Percentiles rank a stretch among this genome's conserved stretches.
Conservation (phyloP, 768 basidiomycete genomes). For the Boletus vermiculosoides region DNA sequence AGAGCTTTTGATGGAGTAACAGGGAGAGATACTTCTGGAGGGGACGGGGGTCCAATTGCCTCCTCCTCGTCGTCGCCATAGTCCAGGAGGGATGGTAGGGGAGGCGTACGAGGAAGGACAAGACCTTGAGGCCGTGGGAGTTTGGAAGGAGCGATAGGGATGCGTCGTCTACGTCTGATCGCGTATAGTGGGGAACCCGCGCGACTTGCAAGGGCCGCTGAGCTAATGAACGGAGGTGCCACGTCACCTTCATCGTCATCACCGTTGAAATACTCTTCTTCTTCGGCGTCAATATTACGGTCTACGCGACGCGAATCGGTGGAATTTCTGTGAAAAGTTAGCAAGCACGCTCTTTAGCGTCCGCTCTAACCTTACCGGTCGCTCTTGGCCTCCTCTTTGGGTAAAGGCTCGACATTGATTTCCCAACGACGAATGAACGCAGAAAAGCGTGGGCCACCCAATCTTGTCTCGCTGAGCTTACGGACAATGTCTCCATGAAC, state of each 20-base stretch:
- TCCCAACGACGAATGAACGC: constrained; percentile 81
- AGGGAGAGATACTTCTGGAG: constrained; percentile 14
- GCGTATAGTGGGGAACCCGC: constrained; percentile 34
- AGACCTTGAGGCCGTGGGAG: constrained; percentile 44
- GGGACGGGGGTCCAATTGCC: constrained; percentile 23
- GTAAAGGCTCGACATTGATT: constrained; percentile 84
- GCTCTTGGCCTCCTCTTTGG: constrained; percentile 47
- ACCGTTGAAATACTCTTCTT: constrained; percentile 92
- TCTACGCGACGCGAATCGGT: constrained; percentile 42
- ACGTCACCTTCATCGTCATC: constrained; percentile 76
- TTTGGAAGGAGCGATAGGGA: constrained; percentile 44
- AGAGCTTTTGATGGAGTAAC: constrained; percentile 12
- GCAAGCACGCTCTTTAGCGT: constrained; percentile 1
- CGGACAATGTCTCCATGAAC: constrained; percentile 66
- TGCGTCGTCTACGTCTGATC: constrained; percentile 61
- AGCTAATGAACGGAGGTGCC: constrained; percentile 32
- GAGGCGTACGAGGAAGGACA: constrained; percentile 47
- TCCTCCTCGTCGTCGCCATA: constrained; percentile 73
- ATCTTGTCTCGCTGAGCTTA: constrained; percentile 55
- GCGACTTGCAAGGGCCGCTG: constrained; percentile 26
- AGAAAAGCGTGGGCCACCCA: constrained; percentile 67
- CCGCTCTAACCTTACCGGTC: constrained; percentile 45
- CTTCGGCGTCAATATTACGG: constrained; percentile 64
- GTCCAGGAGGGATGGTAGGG: constrained; percentile 65
- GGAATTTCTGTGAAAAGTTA: constrained; percentile 34